Conservation (phyloP, 768 basidiomycete genomes). For the Termitomyces bulborhizus region DNA sequence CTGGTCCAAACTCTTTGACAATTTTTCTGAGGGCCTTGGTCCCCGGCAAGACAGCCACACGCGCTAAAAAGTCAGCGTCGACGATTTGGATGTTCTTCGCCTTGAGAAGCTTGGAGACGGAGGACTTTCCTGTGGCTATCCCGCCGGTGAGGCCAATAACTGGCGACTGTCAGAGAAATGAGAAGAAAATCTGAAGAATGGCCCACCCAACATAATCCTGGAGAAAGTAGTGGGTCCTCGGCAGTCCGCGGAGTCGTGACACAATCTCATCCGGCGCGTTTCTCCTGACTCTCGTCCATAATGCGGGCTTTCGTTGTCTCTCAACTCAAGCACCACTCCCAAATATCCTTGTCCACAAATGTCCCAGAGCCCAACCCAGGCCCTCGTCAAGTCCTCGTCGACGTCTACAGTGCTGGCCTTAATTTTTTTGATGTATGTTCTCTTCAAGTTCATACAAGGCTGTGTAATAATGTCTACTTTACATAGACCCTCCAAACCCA, state of each 20-base stretch:
- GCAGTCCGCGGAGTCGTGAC: neutral
- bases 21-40: conserved; percentile 68
- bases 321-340: conserved; percentile 62
- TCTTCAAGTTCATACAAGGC: neutral
- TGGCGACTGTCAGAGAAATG: conserved; percentile 20
- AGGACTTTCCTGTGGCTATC: conserved; percentile 95
- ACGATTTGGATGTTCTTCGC: conserved; percentile 72
- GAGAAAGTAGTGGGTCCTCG: neutral
- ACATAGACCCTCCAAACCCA: conserved; percentile 75
- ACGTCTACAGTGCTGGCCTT: conserved; percentile 68
- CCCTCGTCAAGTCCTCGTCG: conserved; percentile 59
- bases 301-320: conserved; percentile 82
- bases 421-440: conserved; percentile 68
- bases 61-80: conserved; percentile 89
- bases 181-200: neutral
- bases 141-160: conserved; percentile 96
- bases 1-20: conserved; percentile 61
- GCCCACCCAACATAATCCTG: conserved; percentile 10
- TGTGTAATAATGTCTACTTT: conserved; percentile 6
- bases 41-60: conserved; percentile 80
- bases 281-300: neutral
- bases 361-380: conserved; percentile 52
- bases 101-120: conserved; percentile 72
- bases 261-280: neutral
- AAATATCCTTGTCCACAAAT: conserved; percentile 46